Evolutionary conservation across 306 rosid genomes (phyloP).

Genomic region (Rubus parviflorus): DNA sequence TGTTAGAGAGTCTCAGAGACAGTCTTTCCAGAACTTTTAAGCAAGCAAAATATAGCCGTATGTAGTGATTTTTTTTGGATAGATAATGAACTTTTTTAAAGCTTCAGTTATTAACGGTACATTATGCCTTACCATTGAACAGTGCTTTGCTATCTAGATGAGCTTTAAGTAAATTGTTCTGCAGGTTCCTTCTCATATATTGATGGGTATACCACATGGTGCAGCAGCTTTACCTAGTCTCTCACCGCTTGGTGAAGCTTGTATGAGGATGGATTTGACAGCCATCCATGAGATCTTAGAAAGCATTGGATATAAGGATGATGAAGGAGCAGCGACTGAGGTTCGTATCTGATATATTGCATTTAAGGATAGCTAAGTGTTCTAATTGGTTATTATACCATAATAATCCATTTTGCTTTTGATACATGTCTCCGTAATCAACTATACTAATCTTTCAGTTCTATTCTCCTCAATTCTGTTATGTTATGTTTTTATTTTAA

Average conservation of each 20-base stretch:
- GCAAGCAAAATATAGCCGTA: neutral
- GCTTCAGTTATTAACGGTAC: neutral
- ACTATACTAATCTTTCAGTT: neutral
- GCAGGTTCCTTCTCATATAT: constrained; percentile 86
- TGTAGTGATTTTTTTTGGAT: neutral
- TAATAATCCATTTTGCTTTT: neutral
- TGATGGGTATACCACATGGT: constrained; percentile 82
- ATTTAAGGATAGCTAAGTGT: neutral
- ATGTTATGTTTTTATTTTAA: too few species aligned
- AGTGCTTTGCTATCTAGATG: constrained; percentile 30
- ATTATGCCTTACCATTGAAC: constrained; percentile 19
- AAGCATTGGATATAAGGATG: constrained; percentile 83
- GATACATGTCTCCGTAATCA: neutral
- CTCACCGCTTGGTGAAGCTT: constrained; percentile 86
- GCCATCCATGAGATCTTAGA: constrained; percentile 87
- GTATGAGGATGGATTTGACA: constrained; percentile 79
- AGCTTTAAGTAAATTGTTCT: constrained; percentile 25
- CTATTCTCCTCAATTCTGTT: neutral
- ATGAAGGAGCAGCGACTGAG: constrained; percentile 94
- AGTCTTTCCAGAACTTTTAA: neutral
- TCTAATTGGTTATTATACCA: neutral
- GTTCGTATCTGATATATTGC: constrained; percentile 46
- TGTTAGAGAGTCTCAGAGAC: neutral
- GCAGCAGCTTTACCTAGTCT: constrained; percentile 49
- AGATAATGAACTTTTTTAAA: too few species aligned